Percentiles rank a stretch among this genome's conserved stretches.
These are phyloP conservation scores for Penicillium angulare DNA, from an alignment of 495 filamentous ascomycete species.

Conservation along the genomic window DNA sequence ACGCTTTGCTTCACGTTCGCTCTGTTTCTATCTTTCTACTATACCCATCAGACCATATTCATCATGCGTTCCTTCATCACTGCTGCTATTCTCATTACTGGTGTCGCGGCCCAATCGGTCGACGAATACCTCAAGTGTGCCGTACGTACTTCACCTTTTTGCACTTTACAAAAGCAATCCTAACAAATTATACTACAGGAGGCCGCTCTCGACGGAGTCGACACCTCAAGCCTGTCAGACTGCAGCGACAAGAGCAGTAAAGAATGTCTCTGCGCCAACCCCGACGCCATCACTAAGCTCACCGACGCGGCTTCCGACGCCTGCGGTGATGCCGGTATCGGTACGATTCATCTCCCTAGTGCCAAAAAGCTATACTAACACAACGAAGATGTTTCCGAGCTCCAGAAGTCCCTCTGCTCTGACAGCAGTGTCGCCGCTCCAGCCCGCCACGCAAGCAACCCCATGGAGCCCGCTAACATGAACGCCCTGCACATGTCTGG, in stretches of 20 bases:
- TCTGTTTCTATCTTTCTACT: not conserved
- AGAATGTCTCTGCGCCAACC: constrained; percentile 23
- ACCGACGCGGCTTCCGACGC: not conserved
- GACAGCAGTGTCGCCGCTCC: constrained; percentile 1
- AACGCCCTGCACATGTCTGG: not conserved
- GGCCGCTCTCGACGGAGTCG: constrained; percentile 4
- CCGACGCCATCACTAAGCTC: constrained; percentile 7
- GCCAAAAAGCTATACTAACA: not conserved
- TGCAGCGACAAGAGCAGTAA: constrained; percentile 12
- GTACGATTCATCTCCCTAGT: not conserved
- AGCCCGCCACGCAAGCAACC: constrained; percentile 21
- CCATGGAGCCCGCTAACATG: constrained; percentile 20
- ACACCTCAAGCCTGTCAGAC: constrained; percentile 1
- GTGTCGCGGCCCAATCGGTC: constrained; percentile 9
- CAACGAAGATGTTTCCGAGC: constrained; percentile 4
- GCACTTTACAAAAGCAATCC: not conserved
- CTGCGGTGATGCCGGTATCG: constrained; percentile 15
- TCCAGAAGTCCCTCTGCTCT: constrained; percentile 9
- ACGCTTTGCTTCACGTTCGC: not conserved
- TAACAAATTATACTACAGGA: constrained; percentile 4
- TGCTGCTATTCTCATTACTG: constrained; percentile 17
- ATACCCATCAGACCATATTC: not conserved
- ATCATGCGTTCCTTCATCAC: constrained; percentile 25
- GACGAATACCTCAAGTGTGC: constrained; percentile 12
- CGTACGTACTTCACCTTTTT: constrained; percentile 8